Evolutionary conservation across 1,284 basidiomycete species (phyloP), one percentile per base, ranked within the genome.

Genomic region (Trametes versicolor): DNA sequence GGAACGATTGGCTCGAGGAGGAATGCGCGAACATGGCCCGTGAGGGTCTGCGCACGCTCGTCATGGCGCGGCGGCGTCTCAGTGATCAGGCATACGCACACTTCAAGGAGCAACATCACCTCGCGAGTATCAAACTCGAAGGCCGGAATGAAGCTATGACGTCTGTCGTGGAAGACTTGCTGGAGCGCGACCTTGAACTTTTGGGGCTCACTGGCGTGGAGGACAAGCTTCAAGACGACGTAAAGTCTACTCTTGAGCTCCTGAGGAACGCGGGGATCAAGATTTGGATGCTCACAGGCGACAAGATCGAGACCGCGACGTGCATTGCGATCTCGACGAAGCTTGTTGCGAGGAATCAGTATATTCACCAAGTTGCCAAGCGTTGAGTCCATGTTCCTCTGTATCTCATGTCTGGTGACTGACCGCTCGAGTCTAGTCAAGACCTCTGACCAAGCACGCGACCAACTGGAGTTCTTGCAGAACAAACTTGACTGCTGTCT

Each of bases 271-370:
- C 97, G 0, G 97, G 97, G 1, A 91, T 99, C 79, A 98, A 96
- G 83, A 98, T 99, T 62, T 99, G 98, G 98, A 99, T 99, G 98
- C 83, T 99, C 72, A 99, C 98, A 0, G 98, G 98, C 0, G 98
- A 99, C 80, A 99, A 99, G 82, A 96, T 99, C 67, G 98, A 99
- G 82, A 99, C 98, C 2, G 98, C 98, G 8, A 94, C 97, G 36
- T 98, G 97, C 78, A 99, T 99, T 72, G 97, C 97, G 0, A 96
- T 99, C 67, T 98, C 96, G 41, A 98, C 95, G 34, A 99, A 99
- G 76, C 83, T 99, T 27, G 97, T 99, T 0, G 93, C 95, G 19
- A 85, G 98, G 70, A 96, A 96, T 73, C 98, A 99, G 77, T 99
- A 98, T 76, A 98, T 99, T 39, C 97, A 99, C 73, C 96, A 98